Base-by-base conservation (phyloP, 768 basidiomycete species). In the Gautieria morchelliformis region DNA sequence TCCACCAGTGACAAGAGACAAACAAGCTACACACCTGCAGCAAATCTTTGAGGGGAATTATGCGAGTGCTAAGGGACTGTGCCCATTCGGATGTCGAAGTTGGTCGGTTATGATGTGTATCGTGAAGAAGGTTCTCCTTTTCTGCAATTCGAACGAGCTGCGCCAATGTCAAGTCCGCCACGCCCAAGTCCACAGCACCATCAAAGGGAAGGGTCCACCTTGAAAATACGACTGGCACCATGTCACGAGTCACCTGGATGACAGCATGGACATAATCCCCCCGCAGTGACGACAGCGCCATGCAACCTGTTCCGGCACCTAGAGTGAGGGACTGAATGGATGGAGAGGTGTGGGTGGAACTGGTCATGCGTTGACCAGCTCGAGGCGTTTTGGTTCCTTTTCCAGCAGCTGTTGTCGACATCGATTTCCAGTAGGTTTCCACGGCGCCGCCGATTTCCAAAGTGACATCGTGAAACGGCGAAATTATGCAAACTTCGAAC, bases 371-470 rank as follows among this genome's bases (percentile, higher is more conserved):
- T 45, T 70, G 68, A 32, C 67, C 68, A 48, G 68, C 66, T 30
- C 63, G 75, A 72, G 53, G 72, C 69, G 56, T 40, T 70, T 67
- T 59, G 69, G 68, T 24, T 70, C 72, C 44, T 74, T 70, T 53
- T 51, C 64, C 68, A 57, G 35, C 40, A 27, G 45, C 20, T 14
- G 80, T 75, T 19, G 73, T 73, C 3, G 79, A 75, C 19, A 85
- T 82, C 2, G 93, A 94, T 72, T 97, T 98, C 96, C 96, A 99
- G 69, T 99, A 99, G 0, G 95, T 99, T 72, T 98, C 94, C 30
- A 98, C 81, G 52, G 89, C 84, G 24, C 96, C 95, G 22, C 93
- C 94, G 55, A 97, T 87, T 71, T 94, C 91, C 12, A 98, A 78
- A 58, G 92, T 92, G 50, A 93, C 91, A 3, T 90, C 93, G 58